Evolutionary conservation across 2,329 filamentous ascomycete genomes (phyloP), one percentile per base, ranked within the genome.

Genomic region (Fusarium pilosicola): DNA sequence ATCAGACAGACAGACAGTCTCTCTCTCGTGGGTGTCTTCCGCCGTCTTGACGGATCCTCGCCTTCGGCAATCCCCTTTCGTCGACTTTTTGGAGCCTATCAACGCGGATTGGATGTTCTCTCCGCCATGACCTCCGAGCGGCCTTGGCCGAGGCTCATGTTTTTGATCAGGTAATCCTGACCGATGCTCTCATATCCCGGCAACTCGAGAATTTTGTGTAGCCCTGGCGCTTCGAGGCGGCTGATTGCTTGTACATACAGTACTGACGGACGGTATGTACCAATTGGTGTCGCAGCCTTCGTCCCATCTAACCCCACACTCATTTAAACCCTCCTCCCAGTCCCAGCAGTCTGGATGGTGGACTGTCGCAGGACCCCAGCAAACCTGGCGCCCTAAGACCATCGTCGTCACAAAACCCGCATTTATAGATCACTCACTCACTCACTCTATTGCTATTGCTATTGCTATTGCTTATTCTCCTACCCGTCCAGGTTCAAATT

Each of bases 221-320:
- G 70, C 74, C 67, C 61, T 60, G 74, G 68, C 69, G 65, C 67
- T 73, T 76, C 58, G 52, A 63, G 67, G 71, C 75, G 66, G 74
- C 70, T 77, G 75, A 76, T 74, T 65, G 62, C 66, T 71, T 57
- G 73, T 77, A 56, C 66, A 60, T 76, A 58, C 26, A 30, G 45
- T 22, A 30, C 45, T 30, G 22, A 34, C 32, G 14, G 24, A 28
- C 20, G 28, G 45, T 26, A 26, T 45, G 76, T 75, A 58, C 68
- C 67, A 72, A 72, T 75, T 58, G 71, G 70, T 56, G 61, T 68
- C 52, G 52, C 68, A 74, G 70, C 63, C 70, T 75, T 77, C 71
- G 52, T 78, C 75, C 70, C 69, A 70, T 72, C 70, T 70, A 64
- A 72, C 76, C 76, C 76, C 76, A 78, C 76, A 78, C 72, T 74